Evolutionary conservation across 2,329 filamentous ascomycete genomes (phyloP).

Genomic region (Onygena corvina): DNA sequence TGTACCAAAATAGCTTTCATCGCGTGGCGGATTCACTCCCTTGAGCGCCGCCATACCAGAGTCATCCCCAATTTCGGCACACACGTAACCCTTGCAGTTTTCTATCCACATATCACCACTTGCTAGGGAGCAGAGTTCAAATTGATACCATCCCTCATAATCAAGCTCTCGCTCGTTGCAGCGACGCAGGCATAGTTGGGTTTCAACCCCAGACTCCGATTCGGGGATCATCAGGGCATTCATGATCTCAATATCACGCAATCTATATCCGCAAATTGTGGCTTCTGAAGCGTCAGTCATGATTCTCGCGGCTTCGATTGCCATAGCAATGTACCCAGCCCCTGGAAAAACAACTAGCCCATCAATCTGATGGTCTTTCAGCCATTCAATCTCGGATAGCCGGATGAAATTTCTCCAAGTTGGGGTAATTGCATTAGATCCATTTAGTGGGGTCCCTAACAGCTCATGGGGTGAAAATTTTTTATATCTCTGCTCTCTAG

Average conservation of each 20-base stretch:
- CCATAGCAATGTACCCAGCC: conserved; percentile 18
- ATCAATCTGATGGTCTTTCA: conserved; percentile 31
- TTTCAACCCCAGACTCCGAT: background rate
- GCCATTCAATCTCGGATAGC: conserved; percentile 27
- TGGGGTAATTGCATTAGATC: too few species aligned
- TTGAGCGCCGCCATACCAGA: too few species aligned
- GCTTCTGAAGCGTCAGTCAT: background rate
- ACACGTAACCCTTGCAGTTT: too few species aligned
- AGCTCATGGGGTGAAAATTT: too few species aligned
- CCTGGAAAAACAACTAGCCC: conserved; percentile 24
- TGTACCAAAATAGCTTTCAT: background rate
- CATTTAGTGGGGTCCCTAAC: too few species aligned
- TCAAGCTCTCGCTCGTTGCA: background rate
- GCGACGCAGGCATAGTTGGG: background rate
- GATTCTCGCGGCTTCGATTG: conserved; percentile 17
- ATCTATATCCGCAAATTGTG: background rate
- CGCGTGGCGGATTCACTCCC: too few species aligned
- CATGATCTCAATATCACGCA: conserved; percentile 14
- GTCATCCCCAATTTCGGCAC: too few species aligned
- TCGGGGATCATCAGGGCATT: background rate
- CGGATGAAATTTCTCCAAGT: conserved; percentile 26
- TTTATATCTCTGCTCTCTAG: too few species aligned
- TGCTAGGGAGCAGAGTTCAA: too few species aligned
- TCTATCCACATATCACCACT: too few species aligned
- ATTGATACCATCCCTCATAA: background rate